Conservation (phyloP, 805 yeast genomes). For the Wickerhamomyces bovis region DNA sequence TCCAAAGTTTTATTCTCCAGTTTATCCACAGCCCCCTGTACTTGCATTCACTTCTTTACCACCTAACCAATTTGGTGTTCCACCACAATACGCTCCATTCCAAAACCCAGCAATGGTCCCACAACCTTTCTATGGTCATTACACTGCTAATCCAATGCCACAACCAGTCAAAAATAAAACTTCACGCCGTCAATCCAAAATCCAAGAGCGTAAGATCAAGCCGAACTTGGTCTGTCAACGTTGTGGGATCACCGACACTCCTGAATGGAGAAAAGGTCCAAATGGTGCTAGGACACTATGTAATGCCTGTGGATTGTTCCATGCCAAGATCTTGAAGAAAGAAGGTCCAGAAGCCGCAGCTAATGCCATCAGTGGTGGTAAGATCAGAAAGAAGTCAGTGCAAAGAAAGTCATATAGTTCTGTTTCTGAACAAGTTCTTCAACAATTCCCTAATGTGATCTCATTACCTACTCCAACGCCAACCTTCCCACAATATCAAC, state of each 20-base stretch:
- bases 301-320: slow-evolving; percentile 78
- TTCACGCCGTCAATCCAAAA: neutral
- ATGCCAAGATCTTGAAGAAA: slow-evolving; percentile 56
- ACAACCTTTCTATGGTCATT: neutral
- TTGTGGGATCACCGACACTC: slow-evolving; percentile 51
- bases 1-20: neutral
- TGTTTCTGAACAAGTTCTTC: neutral
- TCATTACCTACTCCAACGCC: neutral
- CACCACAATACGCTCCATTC: neutral
- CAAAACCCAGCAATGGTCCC: neutral
- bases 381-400: slow-evolving; percentile 4
- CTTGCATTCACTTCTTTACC: neutral
- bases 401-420: slow-evolving; percentile 4
- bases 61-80: neutral
- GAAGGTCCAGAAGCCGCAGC: slow-evolving; percentile 26
- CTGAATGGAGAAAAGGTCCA: slow-evolving; percentile 83
- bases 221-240: slow-evolving; percentile 29
- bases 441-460: neutral
- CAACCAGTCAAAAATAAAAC: neutral
- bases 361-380: slow-evolving; percentile 14
- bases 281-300: slow-evolving; percentile 68
- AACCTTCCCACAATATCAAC: neutral
- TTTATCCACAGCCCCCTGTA: neutral
- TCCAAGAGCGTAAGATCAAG: slow-evolving; percentile 4
- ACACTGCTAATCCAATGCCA: neutral